Evolutionary conservation across 1,284 basidiomycete genomes (phyloP), one percentile per base, ranked within the genome.

Genomic region (Grifola frondosa): DNA sequence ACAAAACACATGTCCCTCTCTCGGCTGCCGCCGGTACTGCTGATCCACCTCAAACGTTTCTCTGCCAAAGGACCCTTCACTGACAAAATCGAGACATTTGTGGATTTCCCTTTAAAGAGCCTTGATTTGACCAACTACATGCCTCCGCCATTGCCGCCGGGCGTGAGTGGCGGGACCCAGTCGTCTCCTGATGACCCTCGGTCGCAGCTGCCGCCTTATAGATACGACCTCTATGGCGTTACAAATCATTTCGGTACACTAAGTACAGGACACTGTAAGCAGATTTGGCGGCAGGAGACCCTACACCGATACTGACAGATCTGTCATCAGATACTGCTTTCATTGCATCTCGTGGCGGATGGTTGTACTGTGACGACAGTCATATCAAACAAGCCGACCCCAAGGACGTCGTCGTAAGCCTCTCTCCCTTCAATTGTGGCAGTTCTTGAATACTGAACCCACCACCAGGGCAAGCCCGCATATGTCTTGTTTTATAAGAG

Each of bases 11-110:
- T 99, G n/a, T 89, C 89, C 5, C 73, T 92, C 19, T 83, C 95
- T 3, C 86, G 96, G 12, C 75, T 99, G 10, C 97, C 97, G 0
- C 94, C 94, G 0, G 83, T 99, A 26, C 78, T 99, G 11, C 74
- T 99, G 50, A 94, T 99, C 55, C 95, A 98, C 60, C 77, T 99
- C 30, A 99, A 99, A 62, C 83, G 97, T 24, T 99, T 99, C 70
- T 89, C 90, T 35, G 88, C 88, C 51, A 88, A 91, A 53, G 94
- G 94, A 0, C 85, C 86, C 2, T 97, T 96, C 66, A 95, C 92
- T 35, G 94, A 98, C 71, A 98, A 98, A 70, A 81, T 93, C 43
- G 91, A 95, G 64, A 92, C 91, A 6, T 78, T 83, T 42, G 86
- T 95, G 40, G 88, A 94, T 49, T 99, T 93, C 67, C 96, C 96